Conservation (phyloP, 2,329 filamentous ascomycete genomes). For the Calonectria hawksworthii region DNA sequence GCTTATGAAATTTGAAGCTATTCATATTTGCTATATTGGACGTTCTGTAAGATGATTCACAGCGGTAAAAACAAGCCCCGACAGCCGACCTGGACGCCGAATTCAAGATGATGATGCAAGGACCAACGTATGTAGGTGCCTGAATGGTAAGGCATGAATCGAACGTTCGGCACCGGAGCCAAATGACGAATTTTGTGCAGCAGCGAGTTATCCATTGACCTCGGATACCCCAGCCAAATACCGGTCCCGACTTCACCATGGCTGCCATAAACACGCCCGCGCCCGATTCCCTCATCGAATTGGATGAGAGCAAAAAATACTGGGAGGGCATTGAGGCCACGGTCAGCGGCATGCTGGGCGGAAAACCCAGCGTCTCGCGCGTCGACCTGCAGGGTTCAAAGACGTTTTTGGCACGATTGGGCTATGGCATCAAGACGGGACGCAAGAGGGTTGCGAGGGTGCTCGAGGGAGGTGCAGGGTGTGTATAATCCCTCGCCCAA, state of each 20-base stretch:
- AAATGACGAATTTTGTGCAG: not conserved
- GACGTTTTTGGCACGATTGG: slow-evolving; percentile 78
- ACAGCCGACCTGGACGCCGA: not conserved
- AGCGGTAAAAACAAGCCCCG: not conserved
- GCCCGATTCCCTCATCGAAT: slow-evolving; percentile 53
- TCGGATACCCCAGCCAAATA: not conserved
- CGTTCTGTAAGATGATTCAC: not conserved
- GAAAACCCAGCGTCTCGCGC: slow-evolving; percentile 68
- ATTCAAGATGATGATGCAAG: not conserved
- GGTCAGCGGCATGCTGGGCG: slow-evolving; percentile 84
- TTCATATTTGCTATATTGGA: too few relatives aligned
- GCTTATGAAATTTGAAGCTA: not conserved
- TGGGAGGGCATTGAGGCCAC: slow-evolving; percentile 62
- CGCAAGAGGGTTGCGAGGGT: slow-evolving; percentile 46
- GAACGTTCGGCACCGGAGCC: not conserved
- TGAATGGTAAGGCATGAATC: not conserved
- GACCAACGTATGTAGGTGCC: not conserved
- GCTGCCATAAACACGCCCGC: not conserved
- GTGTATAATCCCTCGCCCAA: slow-evolving; percentile 28
- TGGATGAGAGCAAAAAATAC: slow-evolving; percentile 57
- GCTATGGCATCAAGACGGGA: slow-evolving; percentile 55
- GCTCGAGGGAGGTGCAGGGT: slow-evolving; percentile 59
- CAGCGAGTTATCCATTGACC: not conserved
- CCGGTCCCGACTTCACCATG: slow-evolving; percentile 18
- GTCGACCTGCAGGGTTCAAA: slow-evolving; percentile 79